Base-by-base conservation (phyloP, 163 green algal species). In the Scenedesmus sp. region DNA sequence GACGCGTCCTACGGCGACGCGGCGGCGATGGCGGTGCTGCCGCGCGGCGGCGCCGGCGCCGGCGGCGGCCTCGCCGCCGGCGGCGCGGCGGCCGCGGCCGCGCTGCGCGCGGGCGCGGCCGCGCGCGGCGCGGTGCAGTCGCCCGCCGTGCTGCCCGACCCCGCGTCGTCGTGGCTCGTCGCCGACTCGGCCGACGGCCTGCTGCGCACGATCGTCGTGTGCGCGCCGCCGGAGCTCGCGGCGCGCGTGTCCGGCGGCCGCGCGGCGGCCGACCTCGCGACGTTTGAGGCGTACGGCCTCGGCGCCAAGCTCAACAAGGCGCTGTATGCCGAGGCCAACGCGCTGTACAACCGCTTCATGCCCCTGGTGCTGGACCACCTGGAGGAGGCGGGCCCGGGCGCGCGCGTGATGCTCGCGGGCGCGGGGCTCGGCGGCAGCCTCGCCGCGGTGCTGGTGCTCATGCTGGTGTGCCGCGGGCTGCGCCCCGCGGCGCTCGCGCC, bases 251-350 rank as follows among this genome's bases (percentile, higher is more conserved):
- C 65, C 24, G 69, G 70, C 28, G 24, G 42, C 14, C 28, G 39
- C 3, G 75, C 75, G 1, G 60, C 29, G n/a, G 45, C 15, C 34
- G 82, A 87, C 48, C 77, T 87, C 31, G 64, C 76, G 28, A 82
- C 63, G 1, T 87, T 87, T 29, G 82, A 87, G 70, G 72, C 28
- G 24, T 87, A 87, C 76, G 63, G n/a, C 70, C 34, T 87, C 48
- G 77, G 82, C 11, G 56, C 42, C 10, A 85, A 85, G 63, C 70
- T 85, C 64, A 87, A 87, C 77, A 57, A 57, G 36, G 28, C 24
- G 1, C 63, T 87, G 47, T 82, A 85, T 57, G 58, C 11, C 2
- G 82, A 87, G 70, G 82, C 82, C 2, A 63, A 57, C 14, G 76
- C 76, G 9, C 64, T 87, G 39, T 87, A 85, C 70, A 70, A 70